These are phyloP conservation scores for Rhodotorula sp. DNA, from an alignment of 1,284 basidiomycete species.

Conservation along the genomic window DNA sequence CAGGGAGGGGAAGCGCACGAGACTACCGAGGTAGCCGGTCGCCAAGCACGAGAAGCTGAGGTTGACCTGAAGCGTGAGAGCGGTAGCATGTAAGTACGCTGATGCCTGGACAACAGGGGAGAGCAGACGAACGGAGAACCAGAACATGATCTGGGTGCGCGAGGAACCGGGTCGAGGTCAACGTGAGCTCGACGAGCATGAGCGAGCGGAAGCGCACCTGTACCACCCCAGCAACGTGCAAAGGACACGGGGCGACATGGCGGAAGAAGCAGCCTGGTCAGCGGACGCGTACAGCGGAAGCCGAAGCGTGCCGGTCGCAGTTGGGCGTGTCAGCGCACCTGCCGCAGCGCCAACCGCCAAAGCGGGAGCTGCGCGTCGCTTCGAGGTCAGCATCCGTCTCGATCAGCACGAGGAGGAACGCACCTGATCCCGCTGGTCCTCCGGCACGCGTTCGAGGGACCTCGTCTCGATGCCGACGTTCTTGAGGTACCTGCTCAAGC, in stretches of 20 bases:
- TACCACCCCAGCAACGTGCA: no score
- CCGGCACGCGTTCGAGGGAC: slow-evolving; percentile 23
- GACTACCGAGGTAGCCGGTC: slow-evolving; percentile 19
- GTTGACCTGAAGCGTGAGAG: slow-evolving; percentile 19
- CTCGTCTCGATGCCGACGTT: slow-evolving; percentile 29
- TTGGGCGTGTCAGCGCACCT: not conserved
- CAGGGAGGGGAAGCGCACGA: slow-evolving; percentile 1
- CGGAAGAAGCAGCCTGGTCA: not conserved
- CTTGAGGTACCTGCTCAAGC: slow-evolving; percentile 13
- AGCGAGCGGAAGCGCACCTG: not conserved
- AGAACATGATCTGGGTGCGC: slow-evolving; percentile 23
- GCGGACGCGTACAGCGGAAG: not conserved
- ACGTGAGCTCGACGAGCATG: not conserved
- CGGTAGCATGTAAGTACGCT: no score
- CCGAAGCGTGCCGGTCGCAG: not conserved
- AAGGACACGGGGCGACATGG: not conserved
- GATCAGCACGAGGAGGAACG: not conserved
- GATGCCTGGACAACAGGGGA: no score
- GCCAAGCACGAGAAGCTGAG: slow-evolving; percentile 28
- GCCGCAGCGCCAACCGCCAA: slow-evolving; percentile 1
- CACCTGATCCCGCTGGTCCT: slow-evolving; percentile 28
- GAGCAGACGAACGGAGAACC: slow-evolving; percentile 19
- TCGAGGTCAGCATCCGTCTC: not conserved
- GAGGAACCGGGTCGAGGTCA: no score
- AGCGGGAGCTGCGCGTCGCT: not conserved